A percentile compares a stretch with the other conserved stretches of the same genome.
phyloP scores from a whole-genome alignment of 495 filamentous ascomycete genomes.

The Aspergillus egyptiacus region DNA sequence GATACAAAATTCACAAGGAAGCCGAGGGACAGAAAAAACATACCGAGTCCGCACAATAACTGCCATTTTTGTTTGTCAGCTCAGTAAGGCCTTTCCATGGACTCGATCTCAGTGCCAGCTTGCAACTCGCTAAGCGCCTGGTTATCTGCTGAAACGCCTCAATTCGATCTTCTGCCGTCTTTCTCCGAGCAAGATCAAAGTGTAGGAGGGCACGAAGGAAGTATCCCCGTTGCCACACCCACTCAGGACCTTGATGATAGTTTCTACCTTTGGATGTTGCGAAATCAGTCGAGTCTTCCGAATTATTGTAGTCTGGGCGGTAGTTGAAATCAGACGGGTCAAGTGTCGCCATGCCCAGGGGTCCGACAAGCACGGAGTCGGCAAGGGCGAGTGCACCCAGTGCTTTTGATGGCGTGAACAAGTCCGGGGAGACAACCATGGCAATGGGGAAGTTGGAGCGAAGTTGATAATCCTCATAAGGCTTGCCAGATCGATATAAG shows the following conservation, averaged over 20 bases:
- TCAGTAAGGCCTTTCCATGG: slow-evolving; percentile 92
- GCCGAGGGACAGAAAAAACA: slow-evolving; percentile 31
- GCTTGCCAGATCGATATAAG: slow-evolving; percentile 83
- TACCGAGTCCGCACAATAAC: slow-evolving; percentile 81
- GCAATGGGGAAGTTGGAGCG: slow-evolving; percentile 92
- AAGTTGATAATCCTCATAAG: slow-evolving; percentile 96
- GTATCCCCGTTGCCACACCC: slow-evolving; percentile 98
- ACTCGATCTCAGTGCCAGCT: slow-evolving; percentile 65
- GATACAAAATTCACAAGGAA: neutral
- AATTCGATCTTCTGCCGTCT: slow-evolving; percentile 54
- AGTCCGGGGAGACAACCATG: slow-evolving; percentile 85
- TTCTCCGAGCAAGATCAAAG: slow-evolving; percentile 75
- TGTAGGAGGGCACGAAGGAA: slow-evolving; percentile 85
- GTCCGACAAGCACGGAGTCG: slow-evolving; percentile 73
- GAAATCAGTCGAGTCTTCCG: slow-evolving; percentile 85
- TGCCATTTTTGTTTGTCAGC: slow-evolving; percentile 83
- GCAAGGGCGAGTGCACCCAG: slow-evolving; percentile 70
- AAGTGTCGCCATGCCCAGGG: slow-evolving; percentile 91
- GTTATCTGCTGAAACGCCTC: slow-evolving; percentile 95
- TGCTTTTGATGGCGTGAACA: slow-evolving; percentile 75
- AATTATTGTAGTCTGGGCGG: slow-evolving; percentile 88
- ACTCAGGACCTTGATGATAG: slow-evolving; percentile 98
- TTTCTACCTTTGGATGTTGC: slow-evolving; percentile 87
- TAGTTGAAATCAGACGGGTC: slow-evolving; percentile 91
- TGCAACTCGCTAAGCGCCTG: slow-evolving; percentile 71